Base-by-base conservation (phyloP, 2,329 filamentous ascomycete species). In the Colletotrichum sp. region DNA sequence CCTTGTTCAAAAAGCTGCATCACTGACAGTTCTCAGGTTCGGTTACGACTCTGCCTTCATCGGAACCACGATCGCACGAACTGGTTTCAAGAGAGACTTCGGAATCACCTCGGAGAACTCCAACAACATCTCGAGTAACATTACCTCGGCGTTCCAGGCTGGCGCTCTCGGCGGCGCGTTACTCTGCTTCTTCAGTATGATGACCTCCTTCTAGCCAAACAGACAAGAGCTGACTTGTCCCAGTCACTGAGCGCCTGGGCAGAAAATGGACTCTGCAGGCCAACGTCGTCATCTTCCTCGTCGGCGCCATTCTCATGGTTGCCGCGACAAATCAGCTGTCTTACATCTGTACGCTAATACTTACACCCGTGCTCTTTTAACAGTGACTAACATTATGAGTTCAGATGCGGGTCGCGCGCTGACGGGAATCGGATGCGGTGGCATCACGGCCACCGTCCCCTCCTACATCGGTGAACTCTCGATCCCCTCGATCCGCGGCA, bases 401-500 rank as follows among this genome's bases (percentile, higher is more conserved):
- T 48, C n/a, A 48, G 44, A 77, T 88, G 80, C 87, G 87, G 71
- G 92, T 1, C 89, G 92, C 12, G 89, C 90, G 77, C 83, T 92
- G 39, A 90, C 89, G 3, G 90, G 91, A 2, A 87, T 90, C 80
- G 90, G 89, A 22, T 87, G 91, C 65, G 91, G 90, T n/a, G 81
- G 90, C 63, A 86, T 91, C 79, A 89, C 87, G 12, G 91, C 90
- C 79, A 90, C 89, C 9, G 90, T 93, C 3, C 92, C 91, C 5
- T 88, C 91, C 39, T 93, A 93, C 80, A 91, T 93, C 72, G 90
- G 91, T 19, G 92, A 93, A 81, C 88, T 90, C 72, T 91, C 91
- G 1, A 87, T 91, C 78, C 87, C 91, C 1, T 88, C 88, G 3
- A 91, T 89, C 69, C 88, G 92, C 79, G 91, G 91, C 78, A 84